Conservation (phyloP, 768 basidiomycete genomes). For the Daedalea quercina region DNA sequence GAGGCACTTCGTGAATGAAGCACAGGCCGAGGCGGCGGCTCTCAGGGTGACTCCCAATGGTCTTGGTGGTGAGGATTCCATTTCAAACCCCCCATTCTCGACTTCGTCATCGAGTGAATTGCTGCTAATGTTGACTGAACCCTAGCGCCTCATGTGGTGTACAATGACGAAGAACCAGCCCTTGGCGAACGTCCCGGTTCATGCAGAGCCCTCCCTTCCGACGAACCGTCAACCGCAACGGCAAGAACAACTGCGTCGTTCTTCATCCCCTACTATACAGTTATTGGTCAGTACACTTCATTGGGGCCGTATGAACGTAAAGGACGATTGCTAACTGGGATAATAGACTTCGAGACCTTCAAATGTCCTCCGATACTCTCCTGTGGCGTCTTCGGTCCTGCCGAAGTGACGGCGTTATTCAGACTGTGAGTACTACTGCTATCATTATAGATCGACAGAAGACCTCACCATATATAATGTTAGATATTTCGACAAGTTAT, state of each 20-base stretch:
- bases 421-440: neutral
- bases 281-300: neutral
- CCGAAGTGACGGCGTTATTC: neutral
- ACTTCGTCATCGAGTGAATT: neutral
- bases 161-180: no score
- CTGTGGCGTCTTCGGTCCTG: neutral
- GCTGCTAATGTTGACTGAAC: neutral
- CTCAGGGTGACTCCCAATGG: conserved; percentile 5
- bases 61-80: neutral
- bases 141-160: no score
- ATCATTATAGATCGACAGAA: neutral
- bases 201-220: no score
- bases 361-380: neutral
- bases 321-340: neutral
- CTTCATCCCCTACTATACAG: no score
- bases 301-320: neutral
- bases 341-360: neutral
- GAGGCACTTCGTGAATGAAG: conserved; percentile 12
- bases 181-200: no score
- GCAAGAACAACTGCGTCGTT: no score
- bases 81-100: neutral
- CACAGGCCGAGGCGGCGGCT: neutral
- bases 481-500: neutral
- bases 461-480: neutral
- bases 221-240: no score